These are phyloP conservation scores for Aureobasidium vineae DNA, from an alignment of 2,329 filamentous ascomycete species.

Conservation along the genomic window DNA sequence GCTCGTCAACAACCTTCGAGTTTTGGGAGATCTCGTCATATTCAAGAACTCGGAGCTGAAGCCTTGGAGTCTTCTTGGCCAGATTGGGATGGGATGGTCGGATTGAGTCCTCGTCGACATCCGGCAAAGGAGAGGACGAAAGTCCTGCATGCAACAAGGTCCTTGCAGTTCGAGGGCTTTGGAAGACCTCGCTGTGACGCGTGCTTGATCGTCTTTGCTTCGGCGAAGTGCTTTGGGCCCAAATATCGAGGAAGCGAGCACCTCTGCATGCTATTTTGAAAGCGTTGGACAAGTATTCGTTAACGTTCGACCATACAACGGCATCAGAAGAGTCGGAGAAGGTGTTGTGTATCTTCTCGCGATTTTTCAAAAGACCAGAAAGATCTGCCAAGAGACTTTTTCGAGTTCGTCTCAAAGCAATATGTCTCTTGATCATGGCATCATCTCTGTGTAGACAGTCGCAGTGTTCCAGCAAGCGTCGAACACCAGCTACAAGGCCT, in stretches of 20 bases:
- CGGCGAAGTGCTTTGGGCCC: conserved; percentile 55
- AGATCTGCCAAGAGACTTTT: conserved; percentile 88
- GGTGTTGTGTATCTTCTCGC: conserved; percentile 77
- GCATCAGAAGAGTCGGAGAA: conserved; percentile 56
- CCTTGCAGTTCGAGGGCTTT: conserved; percentile 6
- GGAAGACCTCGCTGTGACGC: not conserved
- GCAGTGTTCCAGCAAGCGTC: conserved; percentile 83
- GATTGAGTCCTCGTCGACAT: not conserved
- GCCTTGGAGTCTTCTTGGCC: not conserved
- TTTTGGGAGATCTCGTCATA: not conserved
- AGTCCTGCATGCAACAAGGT: not conserved
- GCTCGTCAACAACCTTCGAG: conserved; percentile 1
- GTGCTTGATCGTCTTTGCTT: not conserved
- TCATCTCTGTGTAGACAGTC: conserved; percentile 85
- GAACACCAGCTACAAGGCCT: conserved; percentile 88
- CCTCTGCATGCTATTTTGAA: conserved; percentile 93
- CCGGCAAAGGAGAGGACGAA: conserved; percentile 42
- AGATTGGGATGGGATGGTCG: not conserved
- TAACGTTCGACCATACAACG: conserved; percentile 71
- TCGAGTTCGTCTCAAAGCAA: conserved; percentile 72
- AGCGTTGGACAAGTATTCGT: conserved; percentile 89
- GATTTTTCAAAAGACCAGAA: conserved; percentile 82
- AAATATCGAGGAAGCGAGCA: conserved; percentile 83
- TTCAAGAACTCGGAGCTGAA: conserved; percentile 1
- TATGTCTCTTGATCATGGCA: conserved; percentile 68